Base-by-base conservation (phyloP, 768 basidiomycete species). In the Xerocomus spinulosus region DNA sequence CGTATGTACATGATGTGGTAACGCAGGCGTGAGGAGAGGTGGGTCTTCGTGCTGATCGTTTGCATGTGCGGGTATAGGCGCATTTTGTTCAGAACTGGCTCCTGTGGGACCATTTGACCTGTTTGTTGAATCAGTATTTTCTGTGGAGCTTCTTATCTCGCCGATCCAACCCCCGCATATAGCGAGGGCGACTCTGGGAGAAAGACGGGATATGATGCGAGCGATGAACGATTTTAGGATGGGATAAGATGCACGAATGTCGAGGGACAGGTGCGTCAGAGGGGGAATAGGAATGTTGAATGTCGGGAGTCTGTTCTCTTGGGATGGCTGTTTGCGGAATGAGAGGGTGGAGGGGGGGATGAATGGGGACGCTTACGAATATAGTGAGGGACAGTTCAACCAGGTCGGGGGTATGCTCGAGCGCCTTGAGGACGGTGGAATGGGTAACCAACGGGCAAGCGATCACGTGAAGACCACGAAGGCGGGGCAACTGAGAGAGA, bases 301-400 rank as follows among this genome's bases (percentile, higher is more conserved):
- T n/a, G 34, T 30, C 9, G 60, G 54, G 24, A 51, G 44, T 0
- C 12, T 1, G 18, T 4, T 34, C 3, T 52, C 57, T 23, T 42
- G 41, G 18, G 41, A 42, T 26, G 39, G 25, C 24, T 40, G 25
- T 15, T 25, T 32, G 4, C 9, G 44, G 17, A 15, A 23, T 32
- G 43, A 50, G 45, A 41, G 28, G 24, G 43, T 26, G 46, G 40
- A 13, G 42, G 7, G 24, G 42, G 35, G 21, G 10, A 1, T 36
- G 10, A 0, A 1, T n/a, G 13, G 23, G 7, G 10, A 64, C 1
- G 12, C 81, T 49, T 48, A 87, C 85, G 49, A 75, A 74, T 36
- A 76, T 73, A 14, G 81, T 80, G 24, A 87, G 69, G 1, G 84
- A 81, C 1, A 89, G 69, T 47, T 73, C 80, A 53, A 79, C 77